Percentiles rank a stretch among this genome's conserved stretches.
Conservation (phyloP, 2,329 filamentous ascomycete genomes). For the Massarina eburnea region DNA sequence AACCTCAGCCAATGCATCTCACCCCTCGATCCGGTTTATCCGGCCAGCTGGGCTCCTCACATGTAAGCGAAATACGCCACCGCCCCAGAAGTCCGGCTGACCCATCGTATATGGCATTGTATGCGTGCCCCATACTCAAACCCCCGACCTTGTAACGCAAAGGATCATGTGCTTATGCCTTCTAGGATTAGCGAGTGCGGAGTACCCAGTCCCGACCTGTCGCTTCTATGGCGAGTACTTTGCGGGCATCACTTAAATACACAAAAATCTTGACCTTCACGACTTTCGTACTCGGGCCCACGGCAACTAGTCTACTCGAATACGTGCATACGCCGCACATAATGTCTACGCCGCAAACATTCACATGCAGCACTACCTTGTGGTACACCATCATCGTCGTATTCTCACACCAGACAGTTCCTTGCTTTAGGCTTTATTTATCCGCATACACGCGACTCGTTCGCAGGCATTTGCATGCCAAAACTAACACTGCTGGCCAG, state of each 20-base stretch:
- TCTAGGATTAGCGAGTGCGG: background rate
- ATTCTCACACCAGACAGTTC: background rate
- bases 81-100: background rate
- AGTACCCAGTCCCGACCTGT: background rate
- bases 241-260: too few relatives aligned
- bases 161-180: background rate
- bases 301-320: too few relatives aligned
- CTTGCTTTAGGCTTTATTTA: background rate
- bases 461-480: too few relatives aligned
- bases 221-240: background rate
- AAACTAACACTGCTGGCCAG: background rate
- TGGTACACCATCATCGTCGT: too few relatives aligned
- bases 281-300: too few relatives aligned
- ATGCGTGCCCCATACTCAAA: background rate
- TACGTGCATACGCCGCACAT: too few relatives aligned
- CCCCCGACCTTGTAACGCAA: background rate
- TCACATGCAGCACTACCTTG: background rate
- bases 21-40: too few relatives aligned
- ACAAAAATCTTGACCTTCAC: background rate
- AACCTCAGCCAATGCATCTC: too few relatives aligned
- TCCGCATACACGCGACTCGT: background rate
- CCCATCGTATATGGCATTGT: background rate
- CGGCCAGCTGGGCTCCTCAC: background rate
- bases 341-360: too few relatives aligned
- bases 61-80: background rate